Percentiles rank a stretch among this genome's conserved stretches.
Evolutionary conservation across 352 stramenopile species (phyloP).

Genomic region (Phytopythium aichiense): DNA sequence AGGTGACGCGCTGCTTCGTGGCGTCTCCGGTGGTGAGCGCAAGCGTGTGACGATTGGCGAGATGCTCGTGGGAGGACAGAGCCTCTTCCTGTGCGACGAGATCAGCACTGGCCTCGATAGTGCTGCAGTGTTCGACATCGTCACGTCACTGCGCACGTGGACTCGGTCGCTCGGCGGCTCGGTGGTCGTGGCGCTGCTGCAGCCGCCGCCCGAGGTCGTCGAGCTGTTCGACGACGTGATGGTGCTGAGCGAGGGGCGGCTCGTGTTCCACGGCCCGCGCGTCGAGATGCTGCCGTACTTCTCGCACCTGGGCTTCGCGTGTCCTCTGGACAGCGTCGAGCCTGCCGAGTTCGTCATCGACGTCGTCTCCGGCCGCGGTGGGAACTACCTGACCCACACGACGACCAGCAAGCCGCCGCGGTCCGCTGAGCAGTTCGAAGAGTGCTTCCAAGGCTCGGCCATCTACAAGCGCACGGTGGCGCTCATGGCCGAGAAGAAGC

Average conservation of each 20-base stretch:
- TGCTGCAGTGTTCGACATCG: constrained; percentile 33
- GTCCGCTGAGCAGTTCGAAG: constrained; percentile 15
- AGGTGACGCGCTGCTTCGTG: constrained; percentile 74
- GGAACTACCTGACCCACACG: constrained; percentile 8
- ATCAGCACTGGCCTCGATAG: constrained; percentile 37
- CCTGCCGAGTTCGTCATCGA: constrained; percentile 26
- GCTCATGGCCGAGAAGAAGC: constrained; percentile 25
- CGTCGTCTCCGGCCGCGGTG: constrained; percentile 19
- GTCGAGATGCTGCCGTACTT: constrained; percentile 69
- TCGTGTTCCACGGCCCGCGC: constrained; percentile 86
- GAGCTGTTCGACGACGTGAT: constrained; percentile 92
- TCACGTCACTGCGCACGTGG: constrained; percentile 35
- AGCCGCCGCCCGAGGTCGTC: constrained; percentile 81
- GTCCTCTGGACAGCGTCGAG: constrained; percentile 22
- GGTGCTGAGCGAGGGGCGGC: constrained; percentile 78
- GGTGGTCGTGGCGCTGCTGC: constrained; percentile 17
- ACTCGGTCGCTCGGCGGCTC: constrained; percentile 25
- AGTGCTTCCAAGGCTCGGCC: constrained; percentile 12
- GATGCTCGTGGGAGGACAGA: constrained; percentile 21
- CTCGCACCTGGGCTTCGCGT: constrained; percentile 44
- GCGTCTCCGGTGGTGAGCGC: constrained; percentile 87
- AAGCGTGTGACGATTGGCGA: constrained; percentile 76
- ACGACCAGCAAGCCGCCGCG: constrained; percentile 6
- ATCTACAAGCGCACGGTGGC: constrained; percentile 11
- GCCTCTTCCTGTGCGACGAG: constrained; percentile 68